A percentile compares a stretch with the other conserved stretches of the same genome.
Conservation (phyloP, 2,329 filamentous ascomycete species). For the Aphanocladium album region DNA sequence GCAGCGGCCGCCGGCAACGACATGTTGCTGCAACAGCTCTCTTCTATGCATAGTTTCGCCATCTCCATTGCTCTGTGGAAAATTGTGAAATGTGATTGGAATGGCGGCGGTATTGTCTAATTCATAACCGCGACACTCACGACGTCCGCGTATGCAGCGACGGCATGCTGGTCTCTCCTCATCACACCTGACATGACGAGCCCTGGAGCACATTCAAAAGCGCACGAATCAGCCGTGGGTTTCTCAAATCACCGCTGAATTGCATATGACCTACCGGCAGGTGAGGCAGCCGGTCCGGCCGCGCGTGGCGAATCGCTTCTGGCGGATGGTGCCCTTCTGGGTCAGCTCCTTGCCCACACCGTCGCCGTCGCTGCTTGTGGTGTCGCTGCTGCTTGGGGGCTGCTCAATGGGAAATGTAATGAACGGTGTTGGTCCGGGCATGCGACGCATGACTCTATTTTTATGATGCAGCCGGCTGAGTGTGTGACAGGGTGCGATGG, state of each 20-base stretch:
- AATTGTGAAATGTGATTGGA: neutral
- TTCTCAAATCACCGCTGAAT: neutral
- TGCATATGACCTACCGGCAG: neutral
- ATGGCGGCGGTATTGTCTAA: neutral
- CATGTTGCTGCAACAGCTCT: neutral
- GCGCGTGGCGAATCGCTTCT: slow-evolving; percentile 4
- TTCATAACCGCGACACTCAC: slow-evolving; percentile 1
- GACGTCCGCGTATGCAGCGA: neutral
- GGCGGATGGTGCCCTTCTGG: slow-evolving; percentile 2
- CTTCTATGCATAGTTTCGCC: neutral
- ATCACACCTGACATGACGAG: neutral
- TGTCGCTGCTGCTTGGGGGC: neutral
- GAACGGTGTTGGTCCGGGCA: neutral
- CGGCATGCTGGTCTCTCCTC: neutral
- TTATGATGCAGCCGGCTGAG: neutral
- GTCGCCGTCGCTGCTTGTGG: neutral
- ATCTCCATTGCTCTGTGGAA: neutral
- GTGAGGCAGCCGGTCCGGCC: slow-evolving; percentile 5
- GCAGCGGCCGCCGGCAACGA: neutral
- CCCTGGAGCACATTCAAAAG: neutral
- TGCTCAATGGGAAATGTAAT: neutral
- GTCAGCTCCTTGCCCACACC: slow-evolving; percentile 3
- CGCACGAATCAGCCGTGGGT: neutral
- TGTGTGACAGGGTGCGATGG: too few relatives aligned
- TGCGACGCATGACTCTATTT: neutral